Percentiles rank a stretch among this genome's conserved stretches.
phyloP scores from a whole-genome alignment of 352 stramenopile genomes.

The Phytophthora lateralis region DNA sequence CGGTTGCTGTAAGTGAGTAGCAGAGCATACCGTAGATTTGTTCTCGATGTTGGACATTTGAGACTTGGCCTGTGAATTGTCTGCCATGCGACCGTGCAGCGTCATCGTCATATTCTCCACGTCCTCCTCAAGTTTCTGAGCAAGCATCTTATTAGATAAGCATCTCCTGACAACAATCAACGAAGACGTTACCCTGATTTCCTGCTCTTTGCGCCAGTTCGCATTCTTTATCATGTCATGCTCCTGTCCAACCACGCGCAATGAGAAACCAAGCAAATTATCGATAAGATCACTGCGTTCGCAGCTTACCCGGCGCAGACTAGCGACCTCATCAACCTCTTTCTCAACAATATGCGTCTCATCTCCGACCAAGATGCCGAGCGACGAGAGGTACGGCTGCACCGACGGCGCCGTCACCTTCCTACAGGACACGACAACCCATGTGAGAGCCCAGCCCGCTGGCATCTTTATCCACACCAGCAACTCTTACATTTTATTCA shows the following conservation, averaged over 20 bases:
- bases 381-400: slow-evolving; percentile 72
- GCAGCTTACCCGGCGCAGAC: slow-evolving; percentile 56
- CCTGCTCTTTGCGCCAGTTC: slow-evolving; percentile 72
- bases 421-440: slow-evolving; percentile 20
- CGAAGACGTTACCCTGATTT: slow-evolving; percentile 55
- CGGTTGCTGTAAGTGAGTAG: background rate
- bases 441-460: background rate
- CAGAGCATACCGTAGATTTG: slow-evolving; percentile 59
- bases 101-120: slow-evolving; percentile 78
- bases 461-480: background rate
- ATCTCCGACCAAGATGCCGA: slow-evolving; percentile 74
- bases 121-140: slow-evolving; percentile 74
- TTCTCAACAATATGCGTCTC: slow-evolving; percentile 84
- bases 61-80: slow-evolving; percentile 62
- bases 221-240: slow-evolving; percentile 67
- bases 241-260: slow-evolving; percentile 39
- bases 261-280: background rate
- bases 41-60: slow-evolving; percentile 78
- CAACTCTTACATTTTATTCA: slow-evolving; percentile 48
- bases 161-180: background rate
- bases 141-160: background rate
- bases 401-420: slow-evolving; percentile 75
- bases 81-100: slow-evolving; percentile 62
- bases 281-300: background rate
- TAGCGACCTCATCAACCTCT: slow-evolving; percentile 76